A percentile compares a stretch with the other conserved stretches of the same genome.
Evolutionary conservation across 441 rosid species (phyloP).

Genomic region (Aquilaria agallochum): DNA sequence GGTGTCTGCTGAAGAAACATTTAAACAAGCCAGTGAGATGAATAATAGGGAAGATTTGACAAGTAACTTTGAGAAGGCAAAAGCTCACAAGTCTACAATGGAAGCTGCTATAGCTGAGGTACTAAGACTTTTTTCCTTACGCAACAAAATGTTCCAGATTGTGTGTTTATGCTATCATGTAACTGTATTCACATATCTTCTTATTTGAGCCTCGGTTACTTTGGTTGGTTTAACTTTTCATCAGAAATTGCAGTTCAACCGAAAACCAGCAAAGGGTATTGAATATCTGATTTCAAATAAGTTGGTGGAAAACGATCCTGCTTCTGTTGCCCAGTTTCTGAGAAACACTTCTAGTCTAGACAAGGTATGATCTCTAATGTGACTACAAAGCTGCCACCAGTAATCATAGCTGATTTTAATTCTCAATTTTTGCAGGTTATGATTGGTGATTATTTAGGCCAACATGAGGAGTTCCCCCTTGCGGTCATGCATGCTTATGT

Average conservation of each 20-base stretch:
- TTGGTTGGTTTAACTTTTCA: slow-evolving; percentile 8
- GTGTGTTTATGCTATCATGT: background rate
- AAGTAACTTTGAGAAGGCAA: slow-evolving; percentile 92
- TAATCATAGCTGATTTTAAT: slow-evolving; percentile 28
- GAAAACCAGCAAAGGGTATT: slow-evolving; percentile 80
- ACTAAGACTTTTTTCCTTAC: slow-evolving; percentile 6
- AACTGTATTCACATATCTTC: background rate
- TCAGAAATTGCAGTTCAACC: slow-evolving; percentile 75
- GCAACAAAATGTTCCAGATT: too few relatives aligned
- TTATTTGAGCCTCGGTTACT: background rate
- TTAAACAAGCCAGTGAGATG: slow-evolving; percentile 48
- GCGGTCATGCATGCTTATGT: slow-evolving; percentile 99
- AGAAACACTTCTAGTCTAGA: slow-evolving; percentile 71
- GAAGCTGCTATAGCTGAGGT: slow-evolving; percentile 98
- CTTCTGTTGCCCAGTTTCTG: slow-evolving; percentile 87
- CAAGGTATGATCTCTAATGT: slow-evolving; percentile 55
- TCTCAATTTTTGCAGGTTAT: slow-evolving; percentile 66
- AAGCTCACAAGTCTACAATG: slow-evolving; percentile 97
- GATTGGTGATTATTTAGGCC: slow-evolving; percentile 98
- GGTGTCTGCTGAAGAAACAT: slow-evolving; percentile 43
- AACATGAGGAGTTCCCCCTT: slow-evolving; percentile 96
- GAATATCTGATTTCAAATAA: slow-evolving; percentile 77
- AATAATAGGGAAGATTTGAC: slow-evolving; percentile 68
- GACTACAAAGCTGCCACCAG: slow-evolving; percentile 10
- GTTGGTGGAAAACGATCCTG: slow-evolving; percentile 79